Base-by-base conservation (phyloP, 2,329 filamentous ascomycete species). In the Claviceps sp. region DNA sequence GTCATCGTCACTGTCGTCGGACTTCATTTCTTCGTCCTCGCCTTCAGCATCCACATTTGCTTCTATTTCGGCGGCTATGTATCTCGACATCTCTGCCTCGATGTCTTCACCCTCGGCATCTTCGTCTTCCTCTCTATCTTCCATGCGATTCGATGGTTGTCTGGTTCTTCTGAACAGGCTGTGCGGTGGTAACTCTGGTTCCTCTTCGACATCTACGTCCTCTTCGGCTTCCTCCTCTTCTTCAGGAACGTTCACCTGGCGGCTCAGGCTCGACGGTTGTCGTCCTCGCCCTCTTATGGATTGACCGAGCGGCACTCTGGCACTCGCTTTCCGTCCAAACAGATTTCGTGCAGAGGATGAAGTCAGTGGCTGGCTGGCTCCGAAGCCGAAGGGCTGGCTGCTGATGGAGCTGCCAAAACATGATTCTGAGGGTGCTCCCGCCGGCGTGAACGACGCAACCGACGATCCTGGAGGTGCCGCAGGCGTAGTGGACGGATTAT, bases 331-430 rank as follows among this genome's bases (percentile, higher is more conserved):
- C 24, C 60, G 58, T 19, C 65, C 61, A 57, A 72, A 74, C 4
- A 72, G 61, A 30, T 60, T 72, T 55, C 63, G 66, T 13, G 61
- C 64, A 10, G 65, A 57, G 30, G 60, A 61, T 37, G 41, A 16
- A 45, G 30, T 51, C 59, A 57, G 55, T 52, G 56, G 54, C 63
- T 49, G 65, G 34, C 47, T 50, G 53, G 59, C 60, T n/a, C 68
- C 68, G 51, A 73, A 73, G 54, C 60, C 68, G 17, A 65, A 63
- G 0, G 71, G 59, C 47, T 71, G 73, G 16, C 65, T 64, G 17
- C 65, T 67, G 50, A 78, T 70, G 40, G 77, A 79, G 64, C 76
- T 78, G 52, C 76, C 73, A 40, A 80, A 64, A 58, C 71, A 79
- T 13, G 74, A 75, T 34, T 71, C 74, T 22, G 77, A 76, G 0